Evolutionary conservation across 2,329 filamentous ascomycete genomes (phyloP), one percentile per base, ranked within the genome.

Genomic region (Pseudophaeomoniella oleicola): DNA sequence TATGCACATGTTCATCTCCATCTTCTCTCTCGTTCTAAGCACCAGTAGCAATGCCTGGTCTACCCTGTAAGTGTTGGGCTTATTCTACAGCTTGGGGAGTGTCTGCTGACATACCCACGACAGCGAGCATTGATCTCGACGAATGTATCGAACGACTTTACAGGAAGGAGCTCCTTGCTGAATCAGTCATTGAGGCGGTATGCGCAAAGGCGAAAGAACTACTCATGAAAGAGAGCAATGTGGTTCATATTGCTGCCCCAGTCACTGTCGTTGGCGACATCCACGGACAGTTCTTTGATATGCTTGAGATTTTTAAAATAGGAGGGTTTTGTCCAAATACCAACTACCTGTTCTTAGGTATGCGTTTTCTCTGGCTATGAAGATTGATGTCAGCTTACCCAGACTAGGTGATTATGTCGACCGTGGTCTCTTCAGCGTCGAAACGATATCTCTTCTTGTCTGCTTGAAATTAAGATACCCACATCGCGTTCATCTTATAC

Each of bases 161-260:
- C 65, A 88, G 90, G 56, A 94, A 94, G 59, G 90, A 96, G 60
- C 75, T 98, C 41, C 75, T 98, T 40, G 87, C 90, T 51, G 90
- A 98, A 63, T 94, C 88, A 30, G 87, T 98, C 47, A 88, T 98
- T 60, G 90, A 98, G 66, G 90, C 90, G 52, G 88, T 98, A 75
- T 98, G 90, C 66, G 87, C 90, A 59, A 98, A 98, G 61, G 90
- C 92, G 15, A 98, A 98, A 57, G 90, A 98, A 67, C 71, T 98
- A 49, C 72, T 98, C 49, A 98, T 98, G 90, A 88, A 92, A 56
- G 90, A 98, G 75, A 96, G 88, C 72, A 98, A 98, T 63, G 90
- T 98, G 44, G 90, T 98, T 42, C 90, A 98, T 59, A 92, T 98
- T 44, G 77, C 78, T 50, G 87, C 90, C 19, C 90, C 90, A 2